Evolutionary conservation across 768 basidiomycete genomes (phyloP).

Genomic region (Lentinus brumalis): DNA sequence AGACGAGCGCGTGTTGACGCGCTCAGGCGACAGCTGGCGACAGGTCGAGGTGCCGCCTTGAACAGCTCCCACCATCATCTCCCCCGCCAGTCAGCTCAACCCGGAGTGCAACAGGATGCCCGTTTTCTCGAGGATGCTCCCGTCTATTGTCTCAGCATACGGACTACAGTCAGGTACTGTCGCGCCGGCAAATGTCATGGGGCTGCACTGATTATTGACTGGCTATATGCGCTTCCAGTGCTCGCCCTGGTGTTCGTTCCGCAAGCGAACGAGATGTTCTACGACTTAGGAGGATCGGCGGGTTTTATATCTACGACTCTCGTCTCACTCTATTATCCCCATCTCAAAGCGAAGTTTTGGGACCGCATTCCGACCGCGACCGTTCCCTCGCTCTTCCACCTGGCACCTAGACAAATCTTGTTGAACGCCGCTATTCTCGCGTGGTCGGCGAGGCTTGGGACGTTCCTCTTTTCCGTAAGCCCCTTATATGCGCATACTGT

Average conservation of each 20-base stretch:
- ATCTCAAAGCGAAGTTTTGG: conserved; percentile 51
- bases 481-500: conserved; percentile 15
- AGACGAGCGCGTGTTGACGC: background rate
- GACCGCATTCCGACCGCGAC: conserved; percentile 36
- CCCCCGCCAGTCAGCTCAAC: background rate
- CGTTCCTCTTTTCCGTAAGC: conserved; percentile 56
- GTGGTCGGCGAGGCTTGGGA: conserved; percentile 66
- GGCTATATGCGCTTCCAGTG: conserved; percentile 31
- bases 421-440: conserved; percentile 56
- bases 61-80: conserved; percentile 5
- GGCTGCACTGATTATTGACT: background rate
- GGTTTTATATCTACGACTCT: conserved; percentile 67
- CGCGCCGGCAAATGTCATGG: background rate
- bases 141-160: conserved; percentile 50
- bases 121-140: conserved; percentile 56
- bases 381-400: conserved; percentile 46
- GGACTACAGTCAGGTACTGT: conserved; percentile 48
- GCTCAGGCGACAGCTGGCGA: background rate
- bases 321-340: conserved; percentile 64
- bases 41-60: background rate
- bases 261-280: conserved; percentile 63
- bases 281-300: conserved; percentile 63
- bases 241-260: conserved; percentile 67
- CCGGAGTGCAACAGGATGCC: conserved; percentile 34
- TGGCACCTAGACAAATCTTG: conserved; percentile 63